Evolutionary conservation across 192 early-diverging fungal genomes (phyloP).

Genomic region (Chytriomyces sp.): DNA sequence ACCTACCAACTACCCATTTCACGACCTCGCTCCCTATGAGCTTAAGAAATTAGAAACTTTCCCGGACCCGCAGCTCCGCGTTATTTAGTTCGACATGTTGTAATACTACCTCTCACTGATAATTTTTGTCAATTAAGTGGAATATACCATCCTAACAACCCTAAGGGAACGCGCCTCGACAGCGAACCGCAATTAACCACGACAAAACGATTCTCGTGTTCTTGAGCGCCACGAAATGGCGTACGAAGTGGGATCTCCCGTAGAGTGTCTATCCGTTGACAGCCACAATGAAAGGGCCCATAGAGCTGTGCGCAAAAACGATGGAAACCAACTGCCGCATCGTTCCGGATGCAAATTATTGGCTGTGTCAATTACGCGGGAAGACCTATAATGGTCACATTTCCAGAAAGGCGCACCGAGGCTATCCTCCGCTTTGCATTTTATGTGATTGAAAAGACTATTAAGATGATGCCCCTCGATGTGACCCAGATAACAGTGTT

Average conservation of each 20-base stretch:
- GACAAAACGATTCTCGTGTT: slow-evolving; percentile 30
- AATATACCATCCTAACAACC: too few species aligned
- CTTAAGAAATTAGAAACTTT: neutral
- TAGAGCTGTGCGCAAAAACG: neutral
- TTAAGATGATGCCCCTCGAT: slow-evolving; percentile 37
- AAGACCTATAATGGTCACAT: slow-evolving; percentile 75
- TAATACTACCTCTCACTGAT: too few species aligned
- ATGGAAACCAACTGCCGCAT: neutral
- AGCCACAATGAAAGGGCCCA: slow-evolving; percentile 75
- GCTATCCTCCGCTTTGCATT: slow-evolving; percentile 78
- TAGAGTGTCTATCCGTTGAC: slow-evolving; percentile 61
- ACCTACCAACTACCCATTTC: too few species aligned
- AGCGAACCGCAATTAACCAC: neutral
- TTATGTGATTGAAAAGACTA: slow-evolving; percentile 78
- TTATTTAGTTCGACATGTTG: too few species aligned
- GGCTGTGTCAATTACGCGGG: slow-evolving; percentile 79
- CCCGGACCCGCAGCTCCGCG: neutral
- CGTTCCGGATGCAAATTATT: slow-evolving; percentile 58
- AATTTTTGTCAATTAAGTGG: too few species aligned
- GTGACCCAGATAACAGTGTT: slow-evolving; percentile 72
- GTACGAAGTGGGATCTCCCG: slow-evolving; percentile 54
- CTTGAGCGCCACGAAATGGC: slow-evolving; percentile 57
- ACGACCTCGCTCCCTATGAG: neutral
- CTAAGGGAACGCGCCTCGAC: neutral
- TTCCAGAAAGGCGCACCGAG: slow-evolving; percentile 66